phyloP scores from a whole-genome alignment of 2,329 filamentous ascomycete genomes.

The Paracorniculantispora psalliotae region DNA sequence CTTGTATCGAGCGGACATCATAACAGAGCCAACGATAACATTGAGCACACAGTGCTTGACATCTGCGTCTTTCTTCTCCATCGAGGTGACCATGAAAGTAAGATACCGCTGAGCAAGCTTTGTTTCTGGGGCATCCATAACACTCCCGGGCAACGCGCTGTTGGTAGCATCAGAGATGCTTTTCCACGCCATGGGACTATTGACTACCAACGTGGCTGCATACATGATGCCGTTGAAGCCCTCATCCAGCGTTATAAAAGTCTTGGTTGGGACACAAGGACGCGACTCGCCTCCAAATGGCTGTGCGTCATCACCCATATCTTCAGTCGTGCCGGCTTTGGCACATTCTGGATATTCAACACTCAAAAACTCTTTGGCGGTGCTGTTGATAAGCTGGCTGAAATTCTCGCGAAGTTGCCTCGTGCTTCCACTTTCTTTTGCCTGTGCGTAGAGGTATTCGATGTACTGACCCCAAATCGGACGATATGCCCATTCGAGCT shows the following conservation, averaged over 20 bases:
- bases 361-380: background rate
- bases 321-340: background rate
- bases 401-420: background rate
- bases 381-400: background rate
- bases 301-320: background rate
- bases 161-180: background rate
- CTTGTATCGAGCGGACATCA: background rate
- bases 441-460: background rate
- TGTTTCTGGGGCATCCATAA: background rate
- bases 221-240: background rate
- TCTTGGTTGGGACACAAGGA: background rate
- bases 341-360: background rate
- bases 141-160: background rate
- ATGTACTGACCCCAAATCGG: background rate
- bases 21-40: background rate
- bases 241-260: background rate
- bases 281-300: background rate
- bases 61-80: background rate
- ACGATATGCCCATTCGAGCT: background rate
- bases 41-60: background rate
- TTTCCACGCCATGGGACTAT: background rate
- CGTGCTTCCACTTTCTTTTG: background rate
- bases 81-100: background rate
- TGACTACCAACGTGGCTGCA: background rate
- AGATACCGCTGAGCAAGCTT: background rate